These are phyloP conservation scores for Eimeria falciformis DNA, from an alignment of 169 alveolate genomes.

Conservation along the genomic window DNA sequence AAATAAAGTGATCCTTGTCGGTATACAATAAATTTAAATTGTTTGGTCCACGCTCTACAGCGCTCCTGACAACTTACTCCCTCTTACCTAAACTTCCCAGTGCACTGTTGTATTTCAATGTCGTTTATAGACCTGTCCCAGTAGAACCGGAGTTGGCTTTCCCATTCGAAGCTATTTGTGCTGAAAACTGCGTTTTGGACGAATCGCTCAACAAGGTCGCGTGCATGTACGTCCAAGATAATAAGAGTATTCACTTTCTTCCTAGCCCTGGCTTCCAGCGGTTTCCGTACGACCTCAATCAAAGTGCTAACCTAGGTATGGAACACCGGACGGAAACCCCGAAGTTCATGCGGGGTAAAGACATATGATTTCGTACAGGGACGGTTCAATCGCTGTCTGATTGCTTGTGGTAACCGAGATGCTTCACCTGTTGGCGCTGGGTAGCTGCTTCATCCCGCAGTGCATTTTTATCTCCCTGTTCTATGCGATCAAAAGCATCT, in stretches of 20 bases:
- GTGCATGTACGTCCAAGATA: conserved; percentile 97
- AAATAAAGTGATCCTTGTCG: background rate
- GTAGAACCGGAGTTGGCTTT: conserved; percentile 96
- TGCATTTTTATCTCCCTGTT: conserved; percentile 95
- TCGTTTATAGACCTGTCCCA: conserved; percentile 94
- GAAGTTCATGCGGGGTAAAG: too few relatives aligned
- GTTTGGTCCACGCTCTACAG: too few relatives aligned
- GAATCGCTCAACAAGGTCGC: conserved; percentile 97
- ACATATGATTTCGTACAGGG: too few relatives aligned
- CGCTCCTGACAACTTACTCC: too few relatives aligned
- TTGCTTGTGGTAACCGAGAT: background rate
- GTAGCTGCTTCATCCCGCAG: conserved; percentile 89
- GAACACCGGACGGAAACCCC: too few relatives aligned
- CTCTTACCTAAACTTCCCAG: conserved; percentile 85
- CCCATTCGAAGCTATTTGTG: conserved; percentile 95
- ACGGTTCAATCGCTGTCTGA: background rate
- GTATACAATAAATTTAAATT: background rate
- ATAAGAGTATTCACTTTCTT: conserved; percentile 94
- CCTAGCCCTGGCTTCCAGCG: conserved; percentile 87
- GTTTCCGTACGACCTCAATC: conserved; percentile 92
- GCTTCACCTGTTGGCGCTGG: conserved; percentile 73
- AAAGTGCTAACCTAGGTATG: conserved; percentile 89
- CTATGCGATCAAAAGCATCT: conserved; percentile 94
- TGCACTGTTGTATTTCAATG: conserved; percentile 91
- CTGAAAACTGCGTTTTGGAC: conserved; percentile 92